Percentiles rank a stretch among this genome's conserved stretches.
Evolutionary conservation across 1,139 yeast genomes (phyloP).

Genomic region (Geotrichum bryndzae): DNA sequence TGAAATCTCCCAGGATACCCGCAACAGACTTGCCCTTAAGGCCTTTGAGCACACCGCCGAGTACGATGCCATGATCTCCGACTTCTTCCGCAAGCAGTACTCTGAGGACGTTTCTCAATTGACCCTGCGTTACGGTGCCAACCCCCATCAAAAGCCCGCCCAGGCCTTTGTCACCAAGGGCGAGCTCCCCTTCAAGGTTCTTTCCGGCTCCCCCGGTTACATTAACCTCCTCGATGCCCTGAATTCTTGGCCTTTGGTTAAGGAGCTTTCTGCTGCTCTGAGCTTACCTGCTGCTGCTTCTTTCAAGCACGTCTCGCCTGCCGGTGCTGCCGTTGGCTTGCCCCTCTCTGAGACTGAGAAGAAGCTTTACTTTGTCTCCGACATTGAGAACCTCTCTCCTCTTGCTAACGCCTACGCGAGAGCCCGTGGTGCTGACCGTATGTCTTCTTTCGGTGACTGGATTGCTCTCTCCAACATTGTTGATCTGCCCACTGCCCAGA

Average conservation of each 20-base stretch:
- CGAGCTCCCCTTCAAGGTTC: constrained; percentile 86
- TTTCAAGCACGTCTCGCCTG: constrained; percentile 97
- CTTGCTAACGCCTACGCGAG: constrained; percentile 97
- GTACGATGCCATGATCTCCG: constrained; percentile 91
- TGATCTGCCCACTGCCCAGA: constrained; percentile 92
- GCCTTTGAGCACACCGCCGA: constrained; percentile 98
- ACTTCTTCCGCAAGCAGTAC: constrained; percentile 95
- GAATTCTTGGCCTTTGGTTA: constrained; percentile 97
- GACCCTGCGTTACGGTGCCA: constrained; percentile 95
- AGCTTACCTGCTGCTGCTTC: constrained; percentile 98
- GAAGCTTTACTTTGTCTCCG: constrained; percentile 90
- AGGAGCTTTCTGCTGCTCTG: constrained; percentile 89
- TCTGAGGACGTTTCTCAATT: constrained; percentile 84
- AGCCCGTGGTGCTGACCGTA: constrained; percentile 99
- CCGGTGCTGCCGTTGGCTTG: constrained; percentile 96
- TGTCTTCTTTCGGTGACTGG: constrained; percentile 98
- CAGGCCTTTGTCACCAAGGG: constrained; percentile 89
- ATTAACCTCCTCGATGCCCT: constrained; percentile 92
- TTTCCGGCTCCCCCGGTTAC: constrained; percentile 94
- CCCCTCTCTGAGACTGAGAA: constrained; percentile 88
- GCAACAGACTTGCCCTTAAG: constrained; percentile 83
- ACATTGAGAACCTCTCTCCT: constrained; percentile 91
- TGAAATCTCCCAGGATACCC: constrained; percentile 63
- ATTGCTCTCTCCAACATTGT: constrained; percentile 95
- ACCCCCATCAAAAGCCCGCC: constrained; percentile 98